phyloP scores from a whole-genome alignment of 139 green algal species.

The Deuterostichococcus epilithicus region DNA sequence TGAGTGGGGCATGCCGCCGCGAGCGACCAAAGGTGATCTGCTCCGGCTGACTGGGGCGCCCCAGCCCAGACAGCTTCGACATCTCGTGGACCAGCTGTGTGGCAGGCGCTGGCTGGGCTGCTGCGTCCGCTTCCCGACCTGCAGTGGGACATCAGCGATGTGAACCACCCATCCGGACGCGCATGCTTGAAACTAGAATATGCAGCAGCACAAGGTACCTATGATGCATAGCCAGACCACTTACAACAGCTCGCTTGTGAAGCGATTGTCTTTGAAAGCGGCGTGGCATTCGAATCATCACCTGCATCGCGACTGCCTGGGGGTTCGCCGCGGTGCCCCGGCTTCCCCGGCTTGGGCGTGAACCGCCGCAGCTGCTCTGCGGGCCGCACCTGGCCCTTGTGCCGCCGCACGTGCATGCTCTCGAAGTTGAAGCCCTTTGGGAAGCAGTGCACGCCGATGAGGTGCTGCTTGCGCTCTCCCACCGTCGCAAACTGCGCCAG shows the following conservation, averaged over 20 bases:
- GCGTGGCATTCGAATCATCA: no score
- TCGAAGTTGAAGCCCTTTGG: not conserved
- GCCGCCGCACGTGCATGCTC: not conserved
- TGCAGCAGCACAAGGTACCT: no score
- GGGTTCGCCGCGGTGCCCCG: no score
- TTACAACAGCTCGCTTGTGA: no score
- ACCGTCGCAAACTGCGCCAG: constrained; percentile 19
- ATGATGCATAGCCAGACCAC: no score
- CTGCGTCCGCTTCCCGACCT: no score
- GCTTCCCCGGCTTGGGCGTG: not conserved
- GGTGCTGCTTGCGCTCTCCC: constrained; percentile 30
- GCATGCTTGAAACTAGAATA: no score
- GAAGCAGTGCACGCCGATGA: constrained; percentile 2
- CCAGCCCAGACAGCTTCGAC: not conserved
- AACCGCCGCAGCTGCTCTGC: not conserved
- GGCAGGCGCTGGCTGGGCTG: not conserved
- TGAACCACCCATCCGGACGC: no score
- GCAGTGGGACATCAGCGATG: no score
- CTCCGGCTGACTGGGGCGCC: not conserved
- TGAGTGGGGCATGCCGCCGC: not conserved
- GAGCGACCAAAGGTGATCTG: not conserved
- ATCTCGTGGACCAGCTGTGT: not conserved
- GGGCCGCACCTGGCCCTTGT: not conserved
- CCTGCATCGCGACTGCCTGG: no score
- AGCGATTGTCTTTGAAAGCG: no score